Evolutionary conservation across 2,329 filamentous ascomycete species (phyloP).

Genomic region (Anthostomella pinea): DNA sequence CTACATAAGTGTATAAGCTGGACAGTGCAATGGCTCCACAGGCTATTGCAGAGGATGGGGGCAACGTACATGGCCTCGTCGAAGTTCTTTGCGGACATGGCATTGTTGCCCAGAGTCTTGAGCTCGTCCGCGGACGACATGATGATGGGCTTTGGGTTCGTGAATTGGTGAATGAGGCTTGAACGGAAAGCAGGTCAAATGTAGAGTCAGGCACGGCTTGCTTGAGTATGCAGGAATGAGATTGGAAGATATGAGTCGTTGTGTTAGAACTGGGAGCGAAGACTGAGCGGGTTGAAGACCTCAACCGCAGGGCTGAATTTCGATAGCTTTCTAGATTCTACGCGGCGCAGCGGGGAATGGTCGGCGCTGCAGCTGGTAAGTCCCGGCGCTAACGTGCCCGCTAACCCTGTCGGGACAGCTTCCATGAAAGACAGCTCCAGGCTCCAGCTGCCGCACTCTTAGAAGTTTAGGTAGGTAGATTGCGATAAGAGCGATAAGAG

Average conservation of each 20-base stretch:
- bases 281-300: constrained; percentile 14
- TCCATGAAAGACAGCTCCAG: no score
- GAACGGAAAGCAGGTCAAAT: neutral
- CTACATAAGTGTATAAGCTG: no score
- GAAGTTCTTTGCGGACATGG: constrained; percentile 97
- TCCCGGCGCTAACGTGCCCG: no score
- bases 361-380: constrained; percentile 4
- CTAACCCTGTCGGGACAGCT: no score
- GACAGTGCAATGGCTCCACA: neutral
- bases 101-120: constrained; percentile 97
- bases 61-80: constrained; percentile 91
- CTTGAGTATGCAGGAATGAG: no score
- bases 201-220: constrained; percentile 1
- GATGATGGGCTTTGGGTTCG: constrained; percentile 10
- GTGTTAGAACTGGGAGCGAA: no score
- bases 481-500: no score
- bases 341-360: constrained; percentile 10
- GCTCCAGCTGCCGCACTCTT: no score
- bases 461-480: no score
- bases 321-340: constrained; percentile 26
- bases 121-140: constrained; percentile 72
- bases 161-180: neutral
- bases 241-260: no score
- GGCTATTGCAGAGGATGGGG: constrained; percentile 1
- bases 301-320: no score